phyloP scores from a whole-genome alignment of 129 eudicot genomes.

The Mikania micrantha region DNA sequence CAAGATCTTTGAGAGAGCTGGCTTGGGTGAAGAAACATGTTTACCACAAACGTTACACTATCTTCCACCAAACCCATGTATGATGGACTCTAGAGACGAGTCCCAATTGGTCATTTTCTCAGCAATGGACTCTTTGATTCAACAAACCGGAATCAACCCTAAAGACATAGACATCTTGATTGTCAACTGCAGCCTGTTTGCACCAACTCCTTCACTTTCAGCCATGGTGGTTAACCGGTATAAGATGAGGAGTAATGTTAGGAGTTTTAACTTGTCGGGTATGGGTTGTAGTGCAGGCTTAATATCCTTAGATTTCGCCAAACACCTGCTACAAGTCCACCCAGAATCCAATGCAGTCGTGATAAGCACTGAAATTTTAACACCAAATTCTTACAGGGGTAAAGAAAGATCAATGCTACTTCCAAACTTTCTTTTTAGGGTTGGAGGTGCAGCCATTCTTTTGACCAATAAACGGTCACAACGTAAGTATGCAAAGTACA shows the following conservation, averaged over 20 bases:
- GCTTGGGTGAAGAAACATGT: conserved; percentile 68
- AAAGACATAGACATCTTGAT: conserved; percentile 58
- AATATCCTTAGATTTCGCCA: conserved; percentile 48
- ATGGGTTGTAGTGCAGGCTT: conserved; percentile 80
- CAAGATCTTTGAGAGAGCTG: conserved; percentile 58
- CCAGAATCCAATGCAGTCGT: conserved; percentile 57
- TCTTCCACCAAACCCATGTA: conserved; percentile 41
- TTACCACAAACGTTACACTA: conserved; percentile 47
- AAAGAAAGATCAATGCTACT: conserved; percentile 68
- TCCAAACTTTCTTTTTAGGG: conserved; percentile 55
- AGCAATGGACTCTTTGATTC: conserved; percentile 46
- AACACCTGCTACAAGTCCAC: conserved; percentile 47
- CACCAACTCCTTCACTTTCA: conserved; percentile 62
- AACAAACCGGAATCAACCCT: conserved; percentile 51
- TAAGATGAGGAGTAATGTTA: conserved; percentile 49
- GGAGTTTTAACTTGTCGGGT: conserved; percentile 60
- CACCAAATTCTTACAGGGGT: conserved; percentile 52
- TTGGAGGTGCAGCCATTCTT: conserved; percentile 72
- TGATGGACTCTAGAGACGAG: conserved; percentile 48
- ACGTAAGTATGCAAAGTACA: conserved; percentile 43
- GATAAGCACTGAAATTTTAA: conserved; percentile 58
- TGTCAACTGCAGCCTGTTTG: conserved; percentile 59
- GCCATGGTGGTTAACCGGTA: conserved; percentile 55
- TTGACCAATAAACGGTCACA: conserved; percentile 43
- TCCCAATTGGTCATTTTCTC: conserved; percentile 49